phyloP scores from a whole-genome alignment of 176 grass and related monocot genomes.

The Pontederia paniculata region DNA sequence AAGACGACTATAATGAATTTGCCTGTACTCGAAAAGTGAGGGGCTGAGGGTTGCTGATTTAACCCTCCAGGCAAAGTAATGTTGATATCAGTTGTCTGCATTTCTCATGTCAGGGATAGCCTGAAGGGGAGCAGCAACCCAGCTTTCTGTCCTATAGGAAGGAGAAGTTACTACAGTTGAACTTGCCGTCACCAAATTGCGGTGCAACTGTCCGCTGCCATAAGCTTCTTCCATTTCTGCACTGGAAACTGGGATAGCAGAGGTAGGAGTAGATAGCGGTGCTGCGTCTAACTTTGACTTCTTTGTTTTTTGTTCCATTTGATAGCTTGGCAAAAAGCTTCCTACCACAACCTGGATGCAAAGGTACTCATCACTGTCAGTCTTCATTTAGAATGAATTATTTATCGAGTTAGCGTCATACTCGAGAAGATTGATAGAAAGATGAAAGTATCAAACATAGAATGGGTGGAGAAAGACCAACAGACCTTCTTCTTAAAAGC shows the following conservation, averaged over 20 bases:
- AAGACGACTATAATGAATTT: too few relatives aligned
- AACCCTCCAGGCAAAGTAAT: constrained; percentile 23
- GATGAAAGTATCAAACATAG: too few relatives aligned
- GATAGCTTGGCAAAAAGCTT: constrained; percentile 78
- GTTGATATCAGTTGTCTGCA: constrained; percentile 37
- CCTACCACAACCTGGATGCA: constrained; percentile 61
- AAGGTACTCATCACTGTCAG: too few relatives aligned
- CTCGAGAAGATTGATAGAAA: too few relatives aligned
- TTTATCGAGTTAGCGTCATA: too few relatives aligned
- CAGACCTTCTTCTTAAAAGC: too few relatives aligned
- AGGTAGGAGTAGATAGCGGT: constrained; percentile 17
- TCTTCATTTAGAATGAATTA: too few relatives aligned
- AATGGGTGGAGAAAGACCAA: too few relatives aligned
- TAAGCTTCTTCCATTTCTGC: constrained; percentile 12
- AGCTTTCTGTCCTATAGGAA: constrained; percentile 42
- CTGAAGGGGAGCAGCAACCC: constrained; percentile 37
- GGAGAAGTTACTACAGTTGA: constrained; percentile 23
- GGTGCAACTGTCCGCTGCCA: constrained; percentile 32
- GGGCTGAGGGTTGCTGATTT: too few relatives aligned
- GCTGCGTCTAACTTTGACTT: constrained; percentile 27
- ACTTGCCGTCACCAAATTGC: constrained; percentile 17
- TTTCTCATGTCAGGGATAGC: constrained; percentile 22
- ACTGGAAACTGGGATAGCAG: constrained; percentile 37
- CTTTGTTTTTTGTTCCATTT: constrained; percentile 63
- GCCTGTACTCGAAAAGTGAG: too few relatives aligned